Base-by-base conservation (phyloP, 176 grass and related monocot genomes). In the Zoysia pacifica region DNA sequence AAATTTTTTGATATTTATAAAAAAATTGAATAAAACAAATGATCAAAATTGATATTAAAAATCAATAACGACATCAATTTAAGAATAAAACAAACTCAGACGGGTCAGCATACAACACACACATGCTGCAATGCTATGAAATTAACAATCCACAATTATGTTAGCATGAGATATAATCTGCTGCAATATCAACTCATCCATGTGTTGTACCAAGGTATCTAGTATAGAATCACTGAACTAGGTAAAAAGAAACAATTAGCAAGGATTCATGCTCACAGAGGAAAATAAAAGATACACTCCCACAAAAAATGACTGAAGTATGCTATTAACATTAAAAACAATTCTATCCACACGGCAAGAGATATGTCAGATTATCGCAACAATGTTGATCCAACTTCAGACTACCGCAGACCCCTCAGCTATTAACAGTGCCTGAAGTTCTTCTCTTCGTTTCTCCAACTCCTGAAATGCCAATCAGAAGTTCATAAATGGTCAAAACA, bases 391-490 rank as follows among this genome's bases (percentile, higher is more conserved):
- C 48, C 0, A 39, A 50, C 54, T 15, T 88, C 76, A 88, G 55
- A 75, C 81, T 5, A 16, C 41, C 58, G 94, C 77, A 46, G 79
- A 86, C 14, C 81, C 75, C 67, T 93, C 86, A 63, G 86, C 79
- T 55, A 93, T 48, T 69, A 98, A 75, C 73, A 98, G 63, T 65
- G 96, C 86, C 86, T 98, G 88, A 2, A 98, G 90, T 85, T 98
- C 96, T 69, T 98, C 96, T 75, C 86, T 92, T 36, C 84, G 88
- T 70, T 71, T 91, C 58, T 91, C 81, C 81, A 99, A 59, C 90
- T 99, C 88, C 92, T 99, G 78, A 70, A 91, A 90, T n/a, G 69
- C 12, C 37, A 92, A 20, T 20, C 28, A 60, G 0, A 50, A 13
- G 35, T 62, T 47, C 16, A 82, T 2, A 73, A 79, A 80, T 47